Base-by-base conservation (phyloP, 352 stramenopile genomes). In the Pythium phragmiticola region DNA sequence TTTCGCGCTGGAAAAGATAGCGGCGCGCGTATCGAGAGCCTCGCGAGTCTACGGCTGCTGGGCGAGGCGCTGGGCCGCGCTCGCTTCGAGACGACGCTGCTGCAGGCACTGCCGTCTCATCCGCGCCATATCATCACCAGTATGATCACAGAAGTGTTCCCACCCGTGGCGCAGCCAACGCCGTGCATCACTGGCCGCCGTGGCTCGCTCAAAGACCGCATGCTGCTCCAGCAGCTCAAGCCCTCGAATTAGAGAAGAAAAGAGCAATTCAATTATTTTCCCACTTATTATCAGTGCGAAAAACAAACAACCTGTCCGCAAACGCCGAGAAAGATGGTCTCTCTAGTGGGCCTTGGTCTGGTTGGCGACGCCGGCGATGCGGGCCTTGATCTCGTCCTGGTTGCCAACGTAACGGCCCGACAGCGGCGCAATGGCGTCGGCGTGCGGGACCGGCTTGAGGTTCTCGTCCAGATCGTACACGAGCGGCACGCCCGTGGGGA, bases 381-480 rank as follows among this genome's bases (percentile, higher is more conserved):
- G 88, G 7, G 85, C 90, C 71, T 95, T 93, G 78, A 99, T 98
- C 61, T 97, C 96, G 57, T 98, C 96, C 75, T 98, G 94, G 82
- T 99, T 96, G 70, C 97, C 97, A 17, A 94, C 71, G 68, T 94
- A 94, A 65, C 79, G 75, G 54, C 70, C 86, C 0, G 74, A 78
- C 48, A 99, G 75, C 1, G 84, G 86, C 41, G 66, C 89, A 56
- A 98, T 98, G 49, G 95, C 94, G 58, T 98, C 90, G 39, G 86
- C 72, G 75, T 98, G 91, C 30, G 82, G 84, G 69, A 99, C 93
- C 1, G 93, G 87, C 66, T 98, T 97, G 66, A 99, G 82, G 82
- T 99, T 92, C 62, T 99, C 96, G 78, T 99, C 97, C 63, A 99
- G 69, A 73, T 99, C 92, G 84, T 98, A 99, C 65, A 99, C 89